Evolutionary conservation across 805 yeast species (phyloP), one percentile per base, ranked within the genome.

Genomic region (Lachancea mirantina): DNA sequence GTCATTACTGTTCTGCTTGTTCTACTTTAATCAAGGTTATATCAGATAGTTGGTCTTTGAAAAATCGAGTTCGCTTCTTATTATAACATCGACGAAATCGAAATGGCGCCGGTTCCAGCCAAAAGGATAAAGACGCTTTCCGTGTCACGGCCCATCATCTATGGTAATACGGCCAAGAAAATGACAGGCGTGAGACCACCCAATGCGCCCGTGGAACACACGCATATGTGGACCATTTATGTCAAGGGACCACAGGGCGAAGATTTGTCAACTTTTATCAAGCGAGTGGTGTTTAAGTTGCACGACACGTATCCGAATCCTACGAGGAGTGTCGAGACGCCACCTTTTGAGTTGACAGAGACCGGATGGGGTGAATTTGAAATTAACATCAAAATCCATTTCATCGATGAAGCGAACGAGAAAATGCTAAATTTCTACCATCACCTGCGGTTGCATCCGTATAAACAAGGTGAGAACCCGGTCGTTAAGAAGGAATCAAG

Each of bases 311-410:
- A 89, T 49, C 80, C 78, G 14, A 84, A 78, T 46, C 74, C 96
- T 2, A 75, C 85, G n/a, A 65, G 99, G 35, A 71, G 92, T 1
- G 68, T 89, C 10, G 97, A 92, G 41, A 55, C 66, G 19, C 96
- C 97, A 2, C 98, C 98, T 0, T 92, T 81, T 49, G 94, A 87
- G 55, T 85, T 92, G 18, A 82, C 95, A 2, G 99, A 92, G 52
- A 84, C 97, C 0, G 99, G 99, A 0, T 92, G 99, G 99, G 99
- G 99, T 45, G 99, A 92, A 57, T 92, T 92, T 59, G 99, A 92
- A 51, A 81, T 92, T 40, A 74, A 83, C 22, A 78, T 92, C 35
- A 84, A 88, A 52, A 74, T 92, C 11, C 88, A 78, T 55, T 92
- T 92, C 57, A 78, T 77, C 23, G 70, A 78, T n/a, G 94, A 84